These are phyloP conservation scores for Polygonum aviculare DNA, from an alignment of 148 eudicot genomes.

Conservation along the genomic window DNA sequence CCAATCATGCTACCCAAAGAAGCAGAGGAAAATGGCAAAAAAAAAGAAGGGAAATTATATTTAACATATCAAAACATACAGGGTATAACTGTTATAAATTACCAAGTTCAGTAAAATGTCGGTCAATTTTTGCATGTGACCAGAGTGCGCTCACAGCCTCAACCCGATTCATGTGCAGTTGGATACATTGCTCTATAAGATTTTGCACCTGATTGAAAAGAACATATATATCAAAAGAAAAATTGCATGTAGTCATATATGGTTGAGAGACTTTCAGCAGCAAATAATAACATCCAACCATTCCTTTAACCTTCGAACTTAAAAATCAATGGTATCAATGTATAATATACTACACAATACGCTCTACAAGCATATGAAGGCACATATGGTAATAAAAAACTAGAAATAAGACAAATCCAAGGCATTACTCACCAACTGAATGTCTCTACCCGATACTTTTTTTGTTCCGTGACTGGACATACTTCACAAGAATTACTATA, in stretches of 20 bases:
- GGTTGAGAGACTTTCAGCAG: neutral
- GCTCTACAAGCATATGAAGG: neutral
- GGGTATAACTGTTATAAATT: neutral
- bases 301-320: neutral
- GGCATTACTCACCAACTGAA: conserved; percentile 9
- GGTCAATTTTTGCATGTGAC: conserved; percentile 62
- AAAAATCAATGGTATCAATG: neutral
- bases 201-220: conserved; percentile 59
- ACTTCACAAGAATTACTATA: neutral
- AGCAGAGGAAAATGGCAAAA: neutral
- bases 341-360: neutral
- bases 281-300: neutral
- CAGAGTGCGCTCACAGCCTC: conserved; percentile 62
- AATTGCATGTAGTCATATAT: neutral
- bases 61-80: neutral
- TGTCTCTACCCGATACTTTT: conserved; percentile 3
- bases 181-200: conserved; percentile 86
- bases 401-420: neutral
- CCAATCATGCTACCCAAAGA: neutral
- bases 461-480: conserved; percentile 8
- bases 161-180: conserved; percentile 70
- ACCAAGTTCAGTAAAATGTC: conserved; percentile 77
- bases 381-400: neutral
- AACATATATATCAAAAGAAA: neutral
- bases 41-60: neutral